Evolutionary conservation across 2,329 filamentous ascomycete species (phyloP).

Genomic region (Gaeumannomyces sp.): DNA sequence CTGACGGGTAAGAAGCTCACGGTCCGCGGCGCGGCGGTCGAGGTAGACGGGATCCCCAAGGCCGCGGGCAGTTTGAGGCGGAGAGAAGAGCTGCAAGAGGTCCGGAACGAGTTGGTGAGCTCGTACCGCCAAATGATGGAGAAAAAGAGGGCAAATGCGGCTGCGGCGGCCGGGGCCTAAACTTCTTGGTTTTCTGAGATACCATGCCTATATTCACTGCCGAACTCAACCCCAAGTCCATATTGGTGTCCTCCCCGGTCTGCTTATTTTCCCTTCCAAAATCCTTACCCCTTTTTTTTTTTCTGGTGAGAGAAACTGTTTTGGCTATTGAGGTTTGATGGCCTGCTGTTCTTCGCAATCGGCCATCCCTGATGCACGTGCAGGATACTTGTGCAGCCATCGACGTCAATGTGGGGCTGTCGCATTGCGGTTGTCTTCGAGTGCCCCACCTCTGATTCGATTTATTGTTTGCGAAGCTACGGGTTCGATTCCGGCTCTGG

Average conservation of each 20-base stretch:
- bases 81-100: constrained; percentile 65
- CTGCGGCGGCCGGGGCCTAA: background rate
- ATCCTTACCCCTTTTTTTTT: no score
- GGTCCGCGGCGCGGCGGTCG: constrained; percentile 56
- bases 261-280: no score
- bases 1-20: constrained; percentile 59
- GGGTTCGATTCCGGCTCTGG: background rate
- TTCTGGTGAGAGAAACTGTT: no score
- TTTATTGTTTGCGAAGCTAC: background rate
- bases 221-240: no score
- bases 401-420: background rate
- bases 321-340: no score
- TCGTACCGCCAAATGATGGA: constrained; percentile 67
- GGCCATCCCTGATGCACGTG: background rate
- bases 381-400: background rate
- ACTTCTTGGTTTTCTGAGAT: background rate
- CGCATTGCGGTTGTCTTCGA: background rate
- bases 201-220: background rate
- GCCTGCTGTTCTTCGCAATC: no score
- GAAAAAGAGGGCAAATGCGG: constrained; percentile 30
- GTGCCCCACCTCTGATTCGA: background rate
- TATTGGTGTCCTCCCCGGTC: no score
- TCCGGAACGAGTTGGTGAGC: constrained; percentile 65
- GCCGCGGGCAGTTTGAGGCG: constrained; percentile 63
- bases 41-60: constrained; percentile 64